Base-by-base conservation (phyloP, 345 rosid genomes). In the Atalantia buxifolia region DNA sequence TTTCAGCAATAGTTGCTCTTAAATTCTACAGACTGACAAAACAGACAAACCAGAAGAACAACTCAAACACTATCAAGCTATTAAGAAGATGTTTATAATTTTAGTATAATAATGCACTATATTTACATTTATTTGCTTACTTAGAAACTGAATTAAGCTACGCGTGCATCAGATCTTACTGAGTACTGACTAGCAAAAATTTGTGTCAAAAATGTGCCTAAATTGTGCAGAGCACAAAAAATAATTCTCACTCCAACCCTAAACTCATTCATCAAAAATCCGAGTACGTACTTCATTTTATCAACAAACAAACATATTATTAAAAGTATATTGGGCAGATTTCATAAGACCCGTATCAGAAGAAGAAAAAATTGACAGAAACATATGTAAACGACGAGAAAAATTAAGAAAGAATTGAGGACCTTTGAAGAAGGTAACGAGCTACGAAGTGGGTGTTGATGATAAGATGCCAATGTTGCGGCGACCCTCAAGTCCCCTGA, bases 401-500 rank as follows among this genome's bases (percentile, higher is more conserved):
- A 1, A 38, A 31, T 35, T 8, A 66, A 22, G 67, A 24, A 64
- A 56, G 66, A 25, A 72, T 38, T 18, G 24, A 63, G 76, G 65
- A 94, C 98, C 97, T 89, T 94, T 8, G 93, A 81, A 81, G 88
- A 78, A 80, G 92, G 81, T 21, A 87, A 76, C 5, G 88, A 80
- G 78, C 86, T 77, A 35, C 87, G 89, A 74, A 76, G 77, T 30
- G 89, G 89, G 66, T 75, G 89, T 18, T 79, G 84, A 79, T 55
- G 86, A 84, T 84, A 87, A 57, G 95, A 80, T 22, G 88, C 91
- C 66, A 91, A 75, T 6, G 88, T 84, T 9, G 97, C 91, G 40
- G 94, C 88, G 81, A 92, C 85, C 81, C 87, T 91, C 72, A 94
- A 86, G 86, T 87, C 88, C 79, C 92, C 97, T 38, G 85, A 81